Percentiles rank a stretch among this genome's conserved stretches.
Conservation (phyloP, 345 rosid species). For the Barbarea vulgaris region DNA sequence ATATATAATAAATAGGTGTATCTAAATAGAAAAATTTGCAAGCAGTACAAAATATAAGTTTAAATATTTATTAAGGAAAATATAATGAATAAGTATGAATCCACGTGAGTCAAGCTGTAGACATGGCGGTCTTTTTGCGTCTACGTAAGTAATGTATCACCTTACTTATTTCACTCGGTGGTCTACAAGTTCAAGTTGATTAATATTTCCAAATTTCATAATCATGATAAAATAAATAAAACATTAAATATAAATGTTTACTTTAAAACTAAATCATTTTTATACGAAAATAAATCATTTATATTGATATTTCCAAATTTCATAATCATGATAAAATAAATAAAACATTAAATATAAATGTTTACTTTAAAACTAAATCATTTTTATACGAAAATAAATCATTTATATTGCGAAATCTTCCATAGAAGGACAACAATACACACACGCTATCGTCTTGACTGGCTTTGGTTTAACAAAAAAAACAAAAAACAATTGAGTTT, state of each 20-base stretch:
- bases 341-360: neutral
- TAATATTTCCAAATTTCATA: constrained; percentile 16
- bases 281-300: too few relatives aligned
- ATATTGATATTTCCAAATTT: constrained; percentile 11
- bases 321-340: neutral
- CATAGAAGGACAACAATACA: neutral
- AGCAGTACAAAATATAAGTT: neutral
- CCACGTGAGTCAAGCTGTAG: constrained; percentile 27
- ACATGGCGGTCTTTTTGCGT: constrained; percentile 14
- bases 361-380: neutral
- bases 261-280: neutral
- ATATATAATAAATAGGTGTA: neutral
- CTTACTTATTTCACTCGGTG: constrained; percentile 2
- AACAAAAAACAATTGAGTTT: too few relatives aligned
- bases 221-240: neutral
- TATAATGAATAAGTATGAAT: constrained; percentile 20
- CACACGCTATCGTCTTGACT: constrained; percentile 23
- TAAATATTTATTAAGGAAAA: neutral
- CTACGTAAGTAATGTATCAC: neutral
- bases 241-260: neutral
- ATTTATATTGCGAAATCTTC: neutral
- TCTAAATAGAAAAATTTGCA: neutral
- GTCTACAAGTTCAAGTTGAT: constrained; percentile 25
- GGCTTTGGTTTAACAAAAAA: too few relatives aligned
- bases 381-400: neutral